phyloP scores from a whole-genome alignment of 495 filamentous ascomycete genomes.

The Neurospora hispaniola region DNA sequence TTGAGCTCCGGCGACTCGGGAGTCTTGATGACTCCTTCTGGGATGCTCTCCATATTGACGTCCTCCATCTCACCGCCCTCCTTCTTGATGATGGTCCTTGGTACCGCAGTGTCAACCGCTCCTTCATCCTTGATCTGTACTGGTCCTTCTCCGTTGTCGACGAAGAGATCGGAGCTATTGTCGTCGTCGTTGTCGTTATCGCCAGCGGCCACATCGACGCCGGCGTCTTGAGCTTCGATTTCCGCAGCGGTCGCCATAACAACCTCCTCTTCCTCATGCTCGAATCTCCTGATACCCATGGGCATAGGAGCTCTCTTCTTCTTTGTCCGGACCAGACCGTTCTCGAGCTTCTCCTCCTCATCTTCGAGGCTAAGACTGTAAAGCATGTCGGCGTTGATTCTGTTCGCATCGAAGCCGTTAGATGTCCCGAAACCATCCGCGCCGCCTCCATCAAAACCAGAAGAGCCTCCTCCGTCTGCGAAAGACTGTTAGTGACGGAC shows the following conservation, averaged over 20 bases:
- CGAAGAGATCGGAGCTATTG: conserved; percentile 35
- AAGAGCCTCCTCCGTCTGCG: conserved; percentile 23
- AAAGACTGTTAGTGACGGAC: not conserved
- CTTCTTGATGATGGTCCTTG: conserved; percentile 23
- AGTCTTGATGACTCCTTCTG: conserved; percentile 17
- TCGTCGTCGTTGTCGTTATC: conserved; percentile 26
- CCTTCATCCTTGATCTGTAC: conserved; percentile 21
- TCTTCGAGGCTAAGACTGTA: conserved; percentile 21
- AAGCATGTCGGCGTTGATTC: conserved; percentile 34
- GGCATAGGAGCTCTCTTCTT: conserved; percentile 19
- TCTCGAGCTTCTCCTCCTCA: conserved; percentile 16
- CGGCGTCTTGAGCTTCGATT: conserved; percentile 27
- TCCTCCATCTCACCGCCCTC: conserved; percentile 19
- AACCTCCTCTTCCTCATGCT: conserved; percentile 42
- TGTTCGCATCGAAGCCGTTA: conserved; percentile 18
- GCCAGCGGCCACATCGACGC: conserved; percentile 9
- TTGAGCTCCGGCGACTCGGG: conserved; percentile 24
- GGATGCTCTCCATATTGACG: conserved; percentile 30
- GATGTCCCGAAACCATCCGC: conserved; percentile 16
- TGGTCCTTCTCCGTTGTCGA: conserved; percentile 13
- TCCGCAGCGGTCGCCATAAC: conserved; percentile 45
- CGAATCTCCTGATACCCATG: conserved; percentile 41
- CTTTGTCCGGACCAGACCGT: conserved; percentile 8
- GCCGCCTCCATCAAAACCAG: conserved; percentile 19
- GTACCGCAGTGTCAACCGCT: conserved; percentile 22